Base-by-base conservation (phyloP, 805 yeast genomes). In the Wickerhamiella kurtzmanii region DNA sequence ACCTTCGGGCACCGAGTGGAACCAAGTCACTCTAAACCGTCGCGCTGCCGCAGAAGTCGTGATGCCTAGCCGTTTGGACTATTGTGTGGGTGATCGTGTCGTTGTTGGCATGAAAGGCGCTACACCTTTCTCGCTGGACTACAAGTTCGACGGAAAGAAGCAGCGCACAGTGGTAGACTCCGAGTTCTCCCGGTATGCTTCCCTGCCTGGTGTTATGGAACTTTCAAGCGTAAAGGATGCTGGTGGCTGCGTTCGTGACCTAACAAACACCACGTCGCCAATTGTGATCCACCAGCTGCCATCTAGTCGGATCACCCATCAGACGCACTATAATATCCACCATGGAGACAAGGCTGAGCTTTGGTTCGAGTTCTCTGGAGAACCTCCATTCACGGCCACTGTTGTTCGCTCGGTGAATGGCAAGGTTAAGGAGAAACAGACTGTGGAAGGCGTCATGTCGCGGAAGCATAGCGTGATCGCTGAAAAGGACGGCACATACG, bases 271-370 rank as follows among this genome's bases (percentile, higher is more conserved):
- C 53, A 53, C 17, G 48, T 67, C 4, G 53, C 67, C 25, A 2
- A 62, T 72, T 13, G 56, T 54, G 0, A 65, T 78, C 18, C 82
- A 76, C 53, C 74, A 71, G n/a, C 67, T 75, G 35, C 84, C 84
- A 22, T 80, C 95, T 0, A 96, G 89, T 15, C 87, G 81, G 49
- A 79, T 89, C 15, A 75, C 80, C 20, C 83, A 80, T 32, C 45
- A 49, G 56, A 95, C 95, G n/a, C 75, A 80, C 47, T 88, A 80
- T 58, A 89, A 85, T 61, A 83, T 92, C 39, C 94, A 87, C 57
- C 94, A 86, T 60, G 98, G 97, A 42, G 98, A 92, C 54, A 84
- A 82, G 58, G 88, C 94, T 1, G 95, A 87, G 60, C 77, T 92
- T 43, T 74, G 74, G 2, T 89, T 92, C 65, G 73, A 77, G 18